Evolutionary conservation across 306 rosid species (phyloP), one percentile per base, ranked within the genome.

Genomic region (Glycine soja): DNA sequence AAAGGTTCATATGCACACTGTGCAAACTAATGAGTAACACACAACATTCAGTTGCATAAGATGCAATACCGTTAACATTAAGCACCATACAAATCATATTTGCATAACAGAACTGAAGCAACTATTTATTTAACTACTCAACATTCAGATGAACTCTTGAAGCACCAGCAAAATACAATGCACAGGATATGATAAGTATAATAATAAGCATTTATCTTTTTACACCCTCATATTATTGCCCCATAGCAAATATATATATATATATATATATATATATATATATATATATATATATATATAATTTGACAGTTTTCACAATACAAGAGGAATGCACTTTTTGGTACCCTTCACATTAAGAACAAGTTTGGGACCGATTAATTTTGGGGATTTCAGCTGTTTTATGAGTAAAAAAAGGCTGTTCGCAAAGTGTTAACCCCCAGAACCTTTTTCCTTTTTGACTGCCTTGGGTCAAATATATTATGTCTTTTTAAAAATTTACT

Each of bases 21-120:
- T 34, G 36, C 46, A 86, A 80, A 76, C 62, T 19, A 83, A 15
- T 15, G 70, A 64, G 40, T 16, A 24, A 77, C 75, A 24, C 56
- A 42, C 14, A 38, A 70, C 69, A 70, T 30, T 46, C 5, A 70
- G 50, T 64, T 8, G 69, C 61, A 18, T 58, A 67, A 64, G 10
- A 66, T 70, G 66, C 52, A 64, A 13, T 56, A 57, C 70, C 42
- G 15, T 45, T 62, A 36, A 30, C 8, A 34, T 30, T 74, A 14
- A 38, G 62, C 70, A 79, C 62, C 72, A 24, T 24, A n/a, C 36
- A 61, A 40, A 30, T 42, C 70, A 57, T 30, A 77, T 65, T 81
- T 56, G 64, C 81, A 68, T 14, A 59, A 45, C 13, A 43, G 59
- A 59, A 53, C 47, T 52, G 47, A 58, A 50, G 65, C 81, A 76